phyloP scores from a whole-genome alignment of 208 protist species.

The Leishmania amazonensis region DNA sequence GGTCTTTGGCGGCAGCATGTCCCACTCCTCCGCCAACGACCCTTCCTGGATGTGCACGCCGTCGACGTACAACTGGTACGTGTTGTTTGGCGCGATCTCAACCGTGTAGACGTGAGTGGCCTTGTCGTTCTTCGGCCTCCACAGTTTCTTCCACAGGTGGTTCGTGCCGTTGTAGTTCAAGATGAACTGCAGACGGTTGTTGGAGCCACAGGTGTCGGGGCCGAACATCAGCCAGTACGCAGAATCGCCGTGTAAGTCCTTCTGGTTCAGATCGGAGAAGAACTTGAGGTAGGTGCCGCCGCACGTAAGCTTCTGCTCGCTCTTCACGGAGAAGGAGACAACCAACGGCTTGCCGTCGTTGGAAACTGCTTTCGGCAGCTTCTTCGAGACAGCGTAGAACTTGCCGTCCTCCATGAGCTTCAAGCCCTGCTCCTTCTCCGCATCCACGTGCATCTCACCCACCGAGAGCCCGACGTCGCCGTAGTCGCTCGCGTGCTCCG shows the following conservation, averaged over 20 bases:
- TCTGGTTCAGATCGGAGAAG: conserved; percentile 76
- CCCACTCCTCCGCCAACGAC: conserved; percentile 89
- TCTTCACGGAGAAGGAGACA: conserved; percentile 92
- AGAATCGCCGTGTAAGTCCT: conserved; percentile 86
- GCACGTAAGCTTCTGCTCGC: conserved; percentile 91
- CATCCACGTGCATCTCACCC: conserved; percentile 62
- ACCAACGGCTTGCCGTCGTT: conserved; percentile 93
- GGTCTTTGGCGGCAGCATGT: conserved; percentile 82
- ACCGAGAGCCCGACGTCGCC: conserved; percentile 64
- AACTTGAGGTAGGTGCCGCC: conserved; percentile 96
- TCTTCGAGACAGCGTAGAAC: conserved; percentile 90
- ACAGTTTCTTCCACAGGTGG: conserved; percentile 79
- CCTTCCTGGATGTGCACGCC: conserved; percentile 62
- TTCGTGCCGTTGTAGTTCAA: conserved; percentile 95
- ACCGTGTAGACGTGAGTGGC: conserved; percentile 96
- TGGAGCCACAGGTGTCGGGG: conserved; percentile 92
- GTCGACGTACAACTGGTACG: conserved; percentile 93
- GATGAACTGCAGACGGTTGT: conserved; percentile 92
- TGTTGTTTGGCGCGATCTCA: conserved; percentile 88
- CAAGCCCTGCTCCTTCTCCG: conserved; percentile 77
- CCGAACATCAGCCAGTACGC: conserved; percentile 97
- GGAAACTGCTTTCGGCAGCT: conserved; percentile 61
- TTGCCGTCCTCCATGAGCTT: conserved; percentile 84
- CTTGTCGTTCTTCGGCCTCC: conserved; percentile 64
- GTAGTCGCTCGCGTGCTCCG: conserved; percentile 53